Evolutionary conservation across 352 stramenopile genomes (phyloP).

Genomic region (Phytophthora lateralis): DNA sequence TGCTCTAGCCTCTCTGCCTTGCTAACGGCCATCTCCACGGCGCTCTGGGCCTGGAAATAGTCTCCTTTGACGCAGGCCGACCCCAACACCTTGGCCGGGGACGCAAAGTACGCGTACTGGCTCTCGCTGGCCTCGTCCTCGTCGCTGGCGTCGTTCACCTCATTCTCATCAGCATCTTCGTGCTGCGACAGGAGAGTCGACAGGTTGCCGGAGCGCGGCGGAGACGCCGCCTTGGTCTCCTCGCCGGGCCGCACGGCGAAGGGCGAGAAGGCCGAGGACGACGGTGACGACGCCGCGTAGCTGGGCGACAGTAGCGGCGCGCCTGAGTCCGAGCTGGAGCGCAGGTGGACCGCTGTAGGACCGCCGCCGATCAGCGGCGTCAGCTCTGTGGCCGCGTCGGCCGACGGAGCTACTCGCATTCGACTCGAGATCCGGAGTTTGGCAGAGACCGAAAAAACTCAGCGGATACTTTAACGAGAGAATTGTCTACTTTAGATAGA

Average conservation of each 20-base stretch:
- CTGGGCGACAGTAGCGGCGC: constrained; percentile 46
- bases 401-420: constrained; percentile 26
- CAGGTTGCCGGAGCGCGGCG: constrained; percentile 22
- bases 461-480: neutral
- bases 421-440: neutral
- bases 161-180: constrained; percentile 24
- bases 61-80: constrained; percentile 80
- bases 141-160: constrained; percentile 5
- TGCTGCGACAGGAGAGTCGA: constrained; percentile 23
- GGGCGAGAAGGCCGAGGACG: constrained; percentile 46
- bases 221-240: constrained; percentile 17
- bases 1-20: constrained; percentile 33
- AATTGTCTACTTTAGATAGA: neutral
- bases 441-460: neutral
- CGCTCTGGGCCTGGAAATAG: constrained; percentile 69
- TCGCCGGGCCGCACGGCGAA: constrained; percentile 29
- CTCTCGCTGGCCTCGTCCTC: constrained; percentile 36
- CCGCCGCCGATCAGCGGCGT: constrained; percentile 57
- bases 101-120: constrained; percentile 61
- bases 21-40: constrained; percentile 62
- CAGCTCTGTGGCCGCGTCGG: constrained; percentile 46
- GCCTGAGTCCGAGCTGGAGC: constrained; percentile 8
- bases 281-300: constrained; percentile 53
- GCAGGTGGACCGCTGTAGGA: neutral
- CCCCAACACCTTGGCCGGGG: constrained; percentile 66